phyloP scores from a whole-genome alignment of 192 early-diverging fungal species.

The Backusella sp. region DNA sequence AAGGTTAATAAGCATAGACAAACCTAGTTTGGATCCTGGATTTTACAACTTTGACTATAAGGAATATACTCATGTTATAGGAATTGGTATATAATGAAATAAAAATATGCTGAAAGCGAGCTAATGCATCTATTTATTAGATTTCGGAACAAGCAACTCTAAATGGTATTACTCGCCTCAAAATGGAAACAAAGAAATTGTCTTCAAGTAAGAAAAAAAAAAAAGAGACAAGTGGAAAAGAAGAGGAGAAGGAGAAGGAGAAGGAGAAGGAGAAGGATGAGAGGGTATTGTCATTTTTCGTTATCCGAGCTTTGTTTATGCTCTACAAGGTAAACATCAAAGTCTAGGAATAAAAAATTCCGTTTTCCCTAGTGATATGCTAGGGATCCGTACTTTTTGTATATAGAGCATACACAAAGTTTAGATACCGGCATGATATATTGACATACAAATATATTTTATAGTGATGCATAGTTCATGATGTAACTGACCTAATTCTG shows the following conservation, averaged over 20 bases:
- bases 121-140: background rate
- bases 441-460: background rate
- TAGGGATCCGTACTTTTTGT: background rate
- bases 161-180: slow-evolving; percentile 31
- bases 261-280: background rate
- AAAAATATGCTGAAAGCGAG: background rate
- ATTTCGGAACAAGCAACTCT: slow-evolving; percentile 6
- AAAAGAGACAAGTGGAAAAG: background rate
- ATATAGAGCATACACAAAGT: background rate
- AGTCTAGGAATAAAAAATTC: background rate
- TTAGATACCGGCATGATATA: background rate
- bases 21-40: background rate
- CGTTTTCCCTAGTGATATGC: background rate
- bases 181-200: slow-evolving; percentile 35
- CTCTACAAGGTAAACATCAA: background rate
- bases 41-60: background rate
- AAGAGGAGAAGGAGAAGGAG: background rate
- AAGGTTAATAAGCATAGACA: background rate
- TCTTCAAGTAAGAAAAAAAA: slow-evolving; percentile 21
- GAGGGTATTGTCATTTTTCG: slow-evolving; percentile 13
- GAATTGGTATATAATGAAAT: slow-evolving; percentile 1
- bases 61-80: slow-evolving; percentile 10
- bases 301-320: slow-evolving; percentile 16
- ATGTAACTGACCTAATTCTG: background rate
- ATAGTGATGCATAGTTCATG: background rate